Evolutionary conservation across 176 grass and related monocot species (phyloP).

Genomic region (Rhynchospora tenuis): DNA sequence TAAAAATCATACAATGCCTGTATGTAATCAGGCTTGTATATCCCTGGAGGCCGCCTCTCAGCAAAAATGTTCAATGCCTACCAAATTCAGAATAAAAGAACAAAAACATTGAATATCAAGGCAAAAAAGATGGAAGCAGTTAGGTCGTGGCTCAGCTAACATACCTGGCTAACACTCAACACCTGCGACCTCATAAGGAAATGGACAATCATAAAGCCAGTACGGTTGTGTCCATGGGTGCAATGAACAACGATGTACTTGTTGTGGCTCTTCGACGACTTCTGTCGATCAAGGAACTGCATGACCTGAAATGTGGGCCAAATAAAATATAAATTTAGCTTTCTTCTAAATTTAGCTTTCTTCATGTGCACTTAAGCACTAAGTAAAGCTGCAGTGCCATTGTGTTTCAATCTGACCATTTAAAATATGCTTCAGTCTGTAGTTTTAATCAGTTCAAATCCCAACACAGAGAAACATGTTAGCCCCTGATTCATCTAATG

Average conservation of each 20-base stretch:
- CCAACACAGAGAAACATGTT: not conserved
- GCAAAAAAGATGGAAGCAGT: not conserved
- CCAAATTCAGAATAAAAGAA: slow-evolving; percentile 16
- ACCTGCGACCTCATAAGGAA: slow-evolving; percentile 79
- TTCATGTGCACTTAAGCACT: not conserved
- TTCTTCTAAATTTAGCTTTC: not conserved
- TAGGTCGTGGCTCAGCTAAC: not conserved
- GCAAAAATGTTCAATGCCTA: slow-evolving; percentile 72
- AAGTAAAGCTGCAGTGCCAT: not conserved
- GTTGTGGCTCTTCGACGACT: slow-evolving; percentile 57
- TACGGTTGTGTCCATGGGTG: slow-evolving; percentile 99
- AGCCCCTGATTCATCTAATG: not conserved
- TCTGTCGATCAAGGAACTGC: slow-evolving; percentile 75
- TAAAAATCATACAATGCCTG: slow-evolving; percentile 89
- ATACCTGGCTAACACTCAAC: slow-evolving; percentile 65
- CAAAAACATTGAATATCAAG: slow-evolving; percentile 26
- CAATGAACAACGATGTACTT: slow-evolving; percentile 97
- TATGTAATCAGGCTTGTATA: slow-evolving; percentile 98
- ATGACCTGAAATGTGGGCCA: slow-evolving; percentile 43
- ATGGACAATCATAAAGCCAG: slow-evolving; percentile 99
- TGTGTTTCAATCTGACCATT: not conserved
- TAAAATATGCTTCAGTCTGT: not conserved
- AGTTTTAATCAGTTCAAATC: not conserved
- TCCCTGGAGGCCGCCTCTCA: slow-evolving; percentile 82
- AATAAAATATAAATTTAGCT: not conserved